These are phyloP conservation scores for Taiozyma onychis DNA, from an alignment of 1,139 yeast genomes.

Conservation along the genomic window DNA sequence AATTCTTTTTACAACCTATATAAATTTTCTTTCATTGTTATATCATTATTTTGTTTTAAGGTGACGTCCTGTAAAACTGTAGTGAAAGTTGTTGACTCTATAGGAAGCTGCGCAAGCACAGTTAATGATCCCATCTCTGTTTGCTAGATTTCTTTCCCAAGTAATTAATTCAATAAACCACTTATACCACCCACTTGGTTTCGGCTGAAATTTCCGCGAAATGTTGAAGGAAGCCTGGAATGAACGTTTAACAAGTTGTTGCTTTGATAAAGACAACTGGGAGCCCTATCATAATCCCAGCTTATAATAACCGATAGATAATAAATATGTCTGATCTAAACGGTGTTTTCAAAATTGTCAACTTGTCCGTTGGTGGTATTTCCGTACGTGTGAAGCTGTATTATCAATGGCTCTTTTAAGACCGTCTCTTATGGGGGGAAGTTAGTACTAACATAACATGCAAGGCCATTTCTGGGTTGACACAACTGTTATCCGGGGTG, in stretches of 20 bases:
- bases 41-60: constrained; percentile 3
- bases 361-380: constrained; percentile 57
- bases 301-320: too few relatives aligned
- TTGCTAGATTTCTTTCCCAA: too few relatives aligned
- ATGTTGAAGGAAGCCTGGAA: not conserved
- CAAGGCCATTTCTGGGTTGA: constrained; percentile 48
- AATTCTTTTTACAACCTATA: not conserved
- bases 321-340: constrained; percentile 22
- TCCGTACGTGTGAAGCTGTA: constrained; percentile 36
- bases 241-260: too few relatives aligned
- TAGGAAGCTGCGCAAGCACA: not conserved
- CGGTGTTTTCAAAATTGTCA: constrained; percentile 53
- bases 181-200: too few relatives aligned
- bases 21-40: constrained; percentile 2
- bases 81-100: not conserved
- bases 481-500: constrained; percentile 56
- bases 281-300: too few relatives aligned
- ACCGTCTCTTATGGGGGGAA: not conserved
- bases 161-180: too few relatives aligned
- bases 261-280: too few relatives aligned
- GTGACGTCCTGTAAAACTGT: not conserved
- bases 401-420: not conserved
- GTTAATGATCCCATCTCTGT: too few relatives aligned
- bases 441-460: constrained; percentile 1
- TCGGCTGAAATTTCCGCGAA: not conserved